Evolutionary conservation across 495 filamentous ascomycete genomes (phyloP), one percentile per base, ranked within the genome.

Genomic region (Lindgomyces ingoldianus): DNA sequence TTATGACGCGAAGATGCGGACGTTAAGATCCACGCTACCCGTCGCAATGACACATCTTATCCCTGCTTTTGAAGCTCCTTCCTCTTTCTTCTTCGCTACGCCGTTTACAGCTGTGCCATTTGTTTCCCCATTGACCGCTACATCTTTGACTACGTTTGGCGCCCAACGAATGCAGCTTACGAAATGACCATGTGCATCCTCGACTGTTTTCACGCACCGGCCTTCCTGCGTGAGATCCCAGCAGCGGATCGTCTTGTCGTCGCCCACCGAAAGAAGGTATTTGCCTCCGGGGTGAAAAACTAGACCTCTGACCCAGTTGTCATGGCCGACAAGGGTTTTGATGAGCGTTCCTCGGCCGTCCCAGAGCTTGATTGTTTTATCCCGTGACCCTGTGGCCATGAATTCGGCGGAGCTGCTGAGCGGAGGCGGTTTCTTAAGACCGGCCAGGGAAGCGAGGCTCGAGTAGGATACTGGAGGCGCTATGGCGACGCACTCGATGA

Each of bases 151-250:
- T 12, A 91, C 81, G 4, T 85, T 83, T 0, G 93, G 93, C n/a
- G 93, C 94, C 94, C 94, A 98, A 57, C 91, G 75, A 39, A 98
- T 79, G 73, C 91, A 94, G 63, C 84, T 90, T 39, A 97, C 84
- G 69, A 98, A 98, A 73, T 92, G 91, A 4, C 80, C 87, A 74
- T 96, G 94, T 1, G 86, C 89, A 68, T 93, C 88, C 36, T 82
- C 79, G 16, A 96, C 75, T 2, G 83, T 88, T 78, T 93, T 93
- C 58, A 97, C 93, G 65, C 91, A 91, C 65, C 89, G 89, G 18
- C 90, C 90, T 74, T 97, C 93, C 70, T 98, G 94, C 14, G 83
- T 81, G 9, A 98, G 79, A 77, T 98, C 94, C 94, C 94, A 98
- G 78, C 93, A 97, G 45, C 93, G 81, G 33, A 98, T 78, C 12